Evolutionary conservation across 257 asterid species (phyloP).

Genomic region (Linaria vulgaris): DNA sequence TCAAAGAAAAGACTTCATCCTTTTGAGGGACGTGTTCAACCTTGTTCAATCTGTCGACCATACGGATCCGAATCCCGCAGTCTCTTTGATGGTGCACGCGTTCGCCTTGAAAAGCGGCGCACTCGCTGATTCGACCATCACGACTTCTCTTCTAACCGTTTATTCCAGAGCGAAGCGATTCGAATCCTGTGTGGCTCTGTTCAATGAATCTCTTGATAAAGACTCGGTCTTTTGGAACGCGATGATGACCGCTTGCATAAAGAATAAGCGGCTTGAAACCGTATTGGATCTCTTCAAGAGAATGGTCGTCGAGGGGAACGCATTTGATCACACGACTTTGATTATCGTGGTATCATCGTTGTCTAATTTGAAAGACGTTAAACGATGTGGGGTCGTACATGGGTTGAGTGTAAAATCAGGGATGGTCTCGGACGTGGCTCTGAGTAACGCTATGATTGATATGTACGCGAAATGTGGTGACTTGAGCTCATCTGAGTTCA

Average conservation of each 20-base stretch:
- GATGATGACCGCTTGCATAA: conserved; percentile 55
- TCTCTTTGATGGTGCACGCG: conserved; percentile 45
- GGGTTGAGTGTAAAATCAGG: conserved; percentile 55
- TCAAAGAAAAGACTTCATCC: conserved; percentile 25
- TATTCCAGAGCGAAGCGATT: conserved; percentile 51
- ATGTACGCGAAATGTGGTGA: conserved; percentile 62
- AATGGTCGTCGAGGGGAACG: conserved; percentile 43
- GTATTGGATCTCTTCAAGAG: conserved; percentile 41
- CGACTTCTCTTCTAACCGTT: conserved; percentile 52
- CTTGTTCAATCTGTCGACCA: conserved; percentile 31
- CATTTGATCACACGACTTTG: conserved; percentile 46
- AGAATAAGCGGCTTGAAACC: conserved; percentile 33
- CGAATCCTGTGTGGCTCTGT: conserved; percentile 40
- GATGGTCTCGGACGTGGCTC: conserved; percentile 38
- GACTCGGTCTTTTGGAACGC: conserved; percentile 66
- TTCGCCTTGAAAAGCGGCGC: conserved; percentile 47
- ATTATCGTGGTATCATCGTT: conserved; percentile 41
- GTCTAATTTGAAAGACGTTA: conserved; percentile 35
- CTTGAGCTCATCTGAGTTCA: conserved; percentile 46
- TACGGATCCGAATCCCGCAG: conserved; percentile 24
- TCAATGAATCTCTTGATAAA: conserved; percentile 41
- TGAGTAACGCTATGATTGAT: conserved; percentile 50
- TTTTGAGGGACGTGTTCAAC: conserved; percentile 36
- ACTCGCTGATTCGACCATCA: conserved; percentile 37
- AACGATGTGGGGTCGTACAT: conserved; percentile 45